phyloP scores from a whole-genome alignment of 805 yeast genomes.

The Saccharomycopsis javanensis region DNA sequence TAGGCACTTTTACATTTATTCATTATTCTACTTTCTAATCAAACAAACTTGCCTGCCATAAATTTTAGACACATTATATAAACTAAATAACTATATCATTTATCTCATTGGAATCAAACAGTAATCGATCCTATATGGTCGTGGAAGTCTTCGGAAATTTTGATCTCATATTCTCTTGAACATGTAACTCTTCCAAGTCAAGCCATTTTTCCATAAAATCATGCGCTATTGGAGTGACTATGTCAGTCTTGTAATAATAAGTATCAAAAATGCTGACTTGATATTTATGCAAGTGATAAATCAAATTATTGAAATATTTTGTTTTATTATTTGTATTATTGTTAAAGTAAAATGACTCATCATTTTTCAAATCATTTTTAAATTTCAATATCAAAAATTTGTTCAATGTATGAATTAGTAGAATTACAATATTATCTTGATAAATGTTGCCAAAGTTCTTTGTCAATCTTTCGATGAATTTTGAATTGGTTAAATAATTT shows the following conservation, averaged over 20 bases:
- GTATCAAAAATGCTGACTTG: conserved; percentile 10
- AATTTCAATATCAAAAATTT: conserved; percentile 16
- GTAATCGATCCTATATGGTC: neutral
- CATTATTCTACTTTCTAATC: too few relatives aligned
- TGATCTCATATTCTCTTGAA: neutral
- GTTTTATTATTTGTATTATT: conserved; percentile 4
- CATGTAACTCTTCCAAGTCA: neutral
- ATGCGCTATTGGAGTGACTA: neutral
- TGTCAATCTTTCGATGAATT: conserved; percentile 3
- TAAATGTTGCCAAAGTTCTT: neutral
- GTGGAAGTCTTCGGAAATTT: neutral
- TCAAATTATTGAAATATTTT: conserved; percentile 15
- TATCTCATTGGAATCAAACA: too few relatives aligned
- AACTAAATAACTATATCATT: too few relatives aligned
- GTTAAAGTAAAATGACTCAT: conserved; percentile 7
- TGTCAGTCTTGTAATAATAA: conserved; percentile 6
- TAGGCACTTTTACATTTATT: too few relatives aligned
- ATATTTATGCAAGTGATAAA: conserved; percentile 17
- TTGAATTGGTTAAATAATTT: conserved; percentile 7
- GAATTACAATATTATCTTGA: neutral
- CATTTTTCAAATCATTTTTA: conserved; percentile 12
- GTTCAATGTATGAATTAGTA: conserved; percentile 12
- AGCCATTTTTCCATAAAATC: neutral
- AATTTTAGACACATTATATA: too few relatives aligned
- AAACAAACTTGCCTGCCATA: too few relatives aligned